Conservation (phyloP, 305 asterid genomes). For the Fraxinus ornus region DNA sequence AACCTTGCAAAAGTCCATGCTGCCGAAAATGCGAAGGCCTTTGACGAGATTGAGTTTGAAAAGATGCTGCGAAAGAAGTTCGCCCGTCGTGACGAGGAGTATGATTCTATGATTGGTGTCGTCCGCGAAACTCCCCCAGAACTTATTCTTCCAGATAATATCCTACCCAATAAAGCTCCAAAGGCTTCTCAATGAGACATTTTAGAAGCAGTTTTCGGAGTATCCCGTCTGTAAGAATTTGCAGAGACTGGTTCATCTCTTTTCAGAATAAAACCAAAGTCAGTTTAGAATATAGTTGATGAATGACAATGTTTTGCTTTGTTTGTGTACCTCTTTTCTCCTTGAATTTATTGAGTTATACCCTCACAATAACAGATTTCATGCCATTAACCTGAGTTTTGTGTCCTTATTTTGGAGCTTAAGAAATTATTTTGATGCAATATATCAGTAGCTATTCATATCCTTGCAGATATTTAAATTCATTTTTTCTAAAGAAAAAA, state of each 20-base stretch:
- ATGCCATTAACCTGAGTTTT: not conserved
- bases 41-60: conserved; percentile 42
- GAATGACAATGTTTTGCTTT: not conserved
- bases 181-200: conserved; percentile 27
- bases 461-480: no score
- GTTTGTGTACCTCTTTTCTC: not conserved
- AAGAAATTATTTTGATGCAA: not conserved
- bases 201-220: not conserved
- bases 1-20: conserved; percentile 45
- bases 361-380: not conserved
- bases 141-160: conserved; percentile 41
- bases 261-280: conserved; percentile 22
- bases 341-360: not conserved
- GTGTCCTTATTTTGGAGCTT: not conserved
- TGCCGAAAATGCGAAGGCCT: conserved; percentile 40
- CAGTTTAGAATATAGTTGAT: not conserved
- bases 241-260: conserved; percentile 1
- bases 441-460: not conserved
- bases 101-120: conserved; percentile 42
- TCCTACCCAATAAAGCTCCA: conserved; percentile 32
- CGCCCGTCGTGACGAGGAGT: conserved; percentile 37
- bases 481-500: no score
- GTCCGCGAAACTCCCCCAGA: conserved; percentile 45
- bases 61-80: conserved; percentile 38
- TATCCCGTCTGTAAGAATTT: conserved; percentile 1